Evolutionary conservation across 208 protist genomes (phyloP).

Genomic region (Angomonas ambiguus): DNA sequence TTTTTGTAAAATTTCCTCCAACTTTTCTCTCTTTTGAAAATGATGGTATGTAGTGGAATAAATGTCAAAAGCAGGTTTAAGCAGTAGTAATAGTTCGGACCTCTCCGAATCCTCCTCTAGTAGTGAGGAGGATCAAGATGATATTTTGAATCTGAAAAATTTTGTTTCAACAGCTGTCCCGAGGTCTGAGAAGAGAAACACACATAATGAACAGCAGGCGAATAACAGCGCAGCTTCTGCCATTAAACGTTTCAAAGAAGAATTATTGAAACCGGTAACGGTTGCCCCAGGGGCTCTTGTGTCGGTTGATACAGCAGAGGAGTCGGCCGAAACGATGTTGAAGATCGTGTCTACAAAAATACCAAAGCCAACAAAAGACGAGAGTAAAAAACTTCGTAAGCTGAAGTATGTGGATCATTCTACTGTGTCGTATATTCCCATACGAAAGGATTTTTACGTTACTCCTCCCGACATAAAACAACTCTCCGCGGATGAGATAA

Average conservation of each 20-base stretch:
- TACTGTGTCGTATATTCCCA: conserved; percentile 39
- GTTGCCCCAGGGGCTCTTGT: conserved; percentile 48
- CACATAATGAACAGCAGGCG: too few species aligned
- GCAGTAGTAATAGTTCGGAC: too few species aligned
- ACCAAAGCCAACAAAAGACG: conserved; percentile 37
- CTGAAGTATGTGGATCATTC: conserved; percentile 74
- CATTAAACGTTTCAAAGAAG: conserved; percentile 35
- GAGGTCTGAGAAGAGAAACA: too few species aligned
- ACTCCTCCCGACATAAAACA: conserved; percentile 59
- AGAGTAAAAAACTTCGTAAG: conserved; percentile 63
- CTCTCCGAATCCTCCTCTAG: too few species aligned
- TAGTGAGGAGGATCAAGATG: too few species aligned
- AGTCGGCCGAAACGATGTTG: conserved; percentile 51
- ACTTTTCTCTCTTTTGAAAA: too few species aligned
- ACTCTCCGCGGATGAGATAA: conserved; percentile 53
- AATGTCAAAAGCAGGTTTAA: too few species aligned
- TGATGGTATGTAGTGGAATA: too few species aligned
- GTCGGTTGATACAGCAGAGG: conserved; percentile 69
- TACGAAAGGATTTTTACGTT: conserved; percentile 87
- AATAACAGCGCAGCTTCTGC: conserved; percentile 18
- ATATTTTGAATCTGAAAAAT: too few species aligned
- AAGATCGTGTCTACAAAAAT: conserved; percentile 44
- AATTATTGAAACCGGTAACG: conserved; percentile 47
- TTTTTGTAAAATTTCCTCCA: too few species aligned
- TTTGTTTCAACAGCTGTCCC: too few species aligned